Conservation (phyloP, 108 stramenopile species). For the Nannochloropsis oceanica region DNA sequence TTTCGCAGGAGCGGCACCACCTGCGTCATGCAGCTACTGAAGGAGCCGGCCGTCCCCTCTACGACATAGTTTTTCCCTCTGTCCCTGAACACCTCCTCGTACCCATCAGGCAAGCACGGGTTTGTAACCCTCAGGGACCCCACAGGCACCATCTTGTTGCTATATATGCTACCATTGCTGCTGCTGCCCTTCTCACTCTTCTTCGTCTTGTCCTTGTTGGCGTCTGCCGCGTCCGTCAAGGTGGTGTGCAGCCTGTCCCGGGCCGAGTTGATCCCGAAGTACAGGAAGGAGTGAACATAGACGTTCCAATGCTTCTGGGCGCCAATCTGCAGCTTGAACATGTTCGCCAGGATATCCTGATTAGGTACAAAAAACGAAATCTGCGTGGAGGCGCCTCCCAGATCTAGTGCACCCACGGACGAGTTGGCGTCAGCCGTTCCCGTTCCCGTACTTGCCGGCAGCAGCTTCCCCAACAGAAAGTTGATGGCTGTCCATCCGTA, state of each 20-base stretch:
- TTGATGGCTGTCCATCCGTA: conserved; percentile 79
- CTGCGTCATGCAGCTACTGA: background rate
- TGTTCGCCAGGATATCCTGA: conserved; percentile 53
- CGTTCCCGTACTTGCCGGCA: conserved; percentile 47
- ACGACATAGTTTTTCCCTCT: background rate
- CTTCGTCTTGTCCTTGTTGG: background rate
- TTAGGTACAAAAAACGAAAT: conserved; percentile 57
- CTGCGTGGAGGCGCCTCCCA: conserved; percentile 74
- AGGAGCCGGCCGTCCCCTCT: background rate
- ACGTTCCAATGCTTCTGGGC: conserved; percentile 65
- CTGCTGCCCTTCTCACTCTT: background rate
- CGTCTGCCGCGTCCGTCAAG: background rate
- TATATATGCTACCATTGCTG: background rate
- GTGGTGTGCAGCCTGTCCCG: conserved; percentile 19
- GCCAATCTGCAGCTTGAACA: conserved; percentile 76
- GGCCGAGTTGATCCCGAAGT: conserved; percentile 57
- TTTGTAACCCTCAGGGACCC: background rate
- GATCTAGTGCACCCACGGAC: conserved; percentile 68
- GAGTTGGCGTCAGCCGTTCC: conserved; percentile 40
- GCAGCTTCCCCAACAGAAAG: conserved; percentile 52
- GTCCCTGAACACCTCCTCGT: background rate
- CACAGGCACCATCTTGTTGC: background rate
- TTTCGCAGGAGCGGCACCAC: conserved; percentile 14
- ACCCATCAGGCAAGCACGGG: background rate
- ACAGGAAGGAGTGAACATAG: conserved; percentile 69